phyloP scores from a whole-genome alignment of 2,329 filamentous ascomycete species.

The Beauveria pseudobassiana region DNA sequence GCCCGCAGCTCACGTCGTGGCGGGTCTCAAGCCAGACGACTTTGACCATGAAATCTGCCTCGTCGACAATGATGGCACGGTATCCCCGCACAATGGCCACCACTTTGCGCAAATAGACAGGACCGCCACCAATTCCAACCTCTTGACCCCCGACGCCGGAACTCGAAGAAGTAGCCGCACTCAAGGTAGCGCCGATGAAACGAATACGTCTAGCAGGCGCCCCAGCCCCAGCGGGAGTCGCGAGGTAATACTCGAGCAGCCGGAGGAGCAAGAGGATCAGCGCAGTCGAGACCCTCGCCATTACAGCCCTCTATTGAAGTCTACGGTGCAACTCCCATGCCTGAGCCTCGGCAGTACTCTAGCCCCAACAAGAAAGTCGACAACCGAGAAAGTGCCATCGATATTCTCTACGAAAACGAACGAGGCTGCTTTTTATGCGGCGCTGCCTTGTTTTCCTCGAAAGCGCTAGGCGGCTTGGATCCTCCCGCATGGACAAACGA shows the following conservation, averaged over 20 bases:
- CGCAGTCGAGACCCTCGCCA: slow-evolving; percentile 15
- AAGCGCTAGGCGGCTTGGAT: slow-evolving; percentile 79
- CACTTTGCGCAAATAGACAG: slow-evolving; percentile 8
- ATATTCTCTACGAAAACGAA: slow-evolving; percentile 94
- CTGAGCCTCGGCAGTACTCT: slow-evolving; percentile 24
- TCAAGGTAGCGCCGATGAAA: not conserved
- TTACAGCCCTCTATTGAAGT: slow-evolving; percentile 27
- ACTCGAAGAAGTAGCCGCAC: slow-evolving; percentile 3
- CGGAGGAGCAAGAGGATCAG: slow-evolving; percentile 3
- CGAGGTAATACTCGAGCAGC: slow-evolving; percentile 4
- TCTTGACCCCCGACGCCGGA: slow-evolving; percentile 10
- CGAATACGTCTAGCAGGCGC: not conserved
- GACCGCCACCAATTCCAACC: slow-evolving; percentile 12
- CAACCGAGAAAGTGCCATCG: slow-evolving; percentile 55
- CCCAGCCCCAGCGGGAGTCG: slow-evolving; percentile 2
- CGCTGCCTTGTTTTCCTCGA: slow-evolving; percentile 78
- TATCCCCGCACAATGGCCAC: slow-evolving; percentile 1
- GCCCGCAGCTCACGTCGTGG: slow-evolving; percentile 45
- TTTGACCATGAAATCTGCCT: slow-evolving; percentile 67
- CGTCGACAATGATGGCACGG: slow-evolving; percentile 44
- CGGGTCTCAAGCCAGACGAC: slow-evolving; percentile 49
- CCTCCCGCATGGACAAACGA: slow-evolving; percentile 79
- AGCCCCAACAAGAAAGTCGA: slow-evolving; percentile 24
- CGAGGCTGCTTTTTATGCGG: slow-evolving; percentile 86
- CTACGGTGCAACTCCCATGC: slow-evolving; percentile 20